A percentile compares a stretch with the other conserved stretches of the same genome.
phyloP scores from a whole-genome alignment of 495 filamentous ascomycete species.

The Jackrogersella multiformis region DNA sequence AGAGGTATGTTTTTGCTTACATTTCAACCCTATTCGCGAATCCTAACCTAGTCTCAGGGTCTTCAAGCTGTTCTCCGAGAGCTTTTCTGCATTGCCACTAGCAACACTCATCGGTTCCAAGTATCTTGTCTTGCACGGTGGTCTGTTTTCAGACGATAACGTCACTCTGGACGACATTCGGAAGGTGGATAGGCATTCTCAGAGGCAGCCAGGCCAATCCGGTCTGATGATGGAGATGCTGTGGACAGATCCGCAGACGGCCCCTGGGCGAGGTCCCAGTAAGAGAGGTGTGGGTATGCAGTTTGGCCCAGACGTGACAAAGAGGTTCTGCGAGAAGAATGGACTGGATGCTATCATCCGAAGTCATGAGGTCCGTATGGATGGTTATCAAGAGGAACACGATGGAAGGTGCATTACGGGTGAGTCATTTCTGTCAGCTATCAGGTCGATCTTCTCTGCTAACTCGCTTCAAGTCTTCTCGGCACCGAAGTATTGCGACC shows the following conservation, averaged over 20 bases:
- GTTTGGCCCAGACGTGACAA: slow-evolving; percentile 96
- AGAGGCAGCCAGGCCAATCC: slow-evolving; percentile 93
- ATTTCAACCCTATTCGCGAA: not conserved
- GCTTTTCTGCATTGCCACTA: slow-evolving; percentile 92
- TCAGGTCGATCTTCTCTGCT: slow-evolving; percentile 26
- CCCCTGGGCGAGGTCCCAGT: slow-evolving; percentile 88
- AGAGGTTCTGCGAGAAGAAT: slow-evolving; percentile 96
- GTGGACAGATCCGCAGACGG: slow-evolving; percentile 94
- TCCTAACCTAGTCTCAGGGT: slow-evolving; percentile 54
- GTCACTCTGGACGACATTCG: slow-evolving; percentile 90
- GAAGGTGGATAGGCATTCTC: slow-evolving; percentile 88
- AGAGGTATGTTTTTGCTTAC: slow-evolving; percentile 59
- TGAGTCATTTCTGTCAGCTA: slow-evolving; percentile 45
- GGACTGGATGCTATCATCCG: slow-evolving; percentile 94
- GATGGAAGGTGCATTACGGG: slow-evolving; percentile 96
- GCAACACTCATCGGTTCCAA: slow-evolving; percentile 92
- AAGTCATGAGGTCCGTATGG: slow-evolving; percentile 97
- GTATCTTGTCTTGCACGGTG: slow-evolving; percentile 93
- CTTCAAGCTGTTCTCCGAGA: slow-evolving; percentile 98
- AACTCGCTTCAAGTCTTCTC: slow-evolving; percentile 77
- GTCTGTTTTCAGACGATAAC: slow-evolving; percentile 97
- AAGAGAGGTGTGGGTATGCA: slow-evolving; percentile 97
- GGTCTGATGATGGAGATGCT: slow-evolving; percentile 99
- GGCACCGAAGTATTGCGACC: slow-evolving; percentile 96
- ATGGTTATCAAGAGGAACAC: slow-evolving; percentile 97